Evolutionary conservation across 495 filamentous ascomycete species (phyloP), one percentile per base, ranked within the genome.

Genomic region (Viridothelium virens): DNA sequence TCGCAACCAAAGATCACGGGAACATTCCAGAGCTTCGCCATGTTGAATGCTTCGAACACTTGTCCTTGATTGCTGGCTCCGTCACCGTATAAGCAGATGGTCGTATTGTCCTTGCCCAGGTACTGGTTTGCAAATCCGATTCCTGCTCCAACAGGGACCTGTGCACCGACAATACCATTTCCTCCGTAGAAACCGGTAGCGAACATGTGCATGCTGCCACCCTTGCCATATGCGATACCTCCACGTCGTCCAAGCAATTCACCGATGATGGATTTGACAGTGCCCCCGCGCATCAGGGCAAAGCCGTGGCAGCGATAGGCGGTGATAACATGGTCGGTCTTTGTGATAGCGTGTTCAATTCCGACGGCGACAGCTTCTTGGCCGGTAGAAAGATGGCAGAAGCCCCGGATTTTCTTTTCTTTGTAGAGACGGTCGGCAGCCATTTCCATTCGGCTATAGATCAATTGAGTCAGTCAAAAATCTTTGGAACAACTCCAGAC

Each of bases 181-280:
- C 94, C 94, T 74, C 94, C 94, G 75, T 91, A 98, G 84, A 98
- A 98, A 69, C 92, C 91, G 78, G 91, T 90, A 72, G 92, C 82
- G 84, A 98, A 98, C 94, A 98, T 98, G 83, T 98, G 94, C 94
- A 98, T 98, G 65, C 91, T 96, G 70, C 94, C 94, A 74, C 94
- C 94, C 84, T 98, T 98, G 74, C 94, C 94, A 82, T 96, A 93
- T 65, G 94, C 91, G 76, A 98, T 97, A 79, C 94, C 94, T 73
- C 92, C 91, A 73, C 94, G 86, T 70, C 94, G 88, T 70, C 94
- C 94, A 38, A 98, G 86, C 64, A 98, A 85, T 81, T 98, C 94
- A 72, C 93, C 94, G 74, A 98, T 96, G 78, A 98, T 96, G 65
- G 88, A 89, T 77, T 91, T 89, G 73, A 97, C 87, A 65, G 89